phyloP scores from a whole-genome alignment of 805 yeast species.

The Yarrowia sp. region DNA sequence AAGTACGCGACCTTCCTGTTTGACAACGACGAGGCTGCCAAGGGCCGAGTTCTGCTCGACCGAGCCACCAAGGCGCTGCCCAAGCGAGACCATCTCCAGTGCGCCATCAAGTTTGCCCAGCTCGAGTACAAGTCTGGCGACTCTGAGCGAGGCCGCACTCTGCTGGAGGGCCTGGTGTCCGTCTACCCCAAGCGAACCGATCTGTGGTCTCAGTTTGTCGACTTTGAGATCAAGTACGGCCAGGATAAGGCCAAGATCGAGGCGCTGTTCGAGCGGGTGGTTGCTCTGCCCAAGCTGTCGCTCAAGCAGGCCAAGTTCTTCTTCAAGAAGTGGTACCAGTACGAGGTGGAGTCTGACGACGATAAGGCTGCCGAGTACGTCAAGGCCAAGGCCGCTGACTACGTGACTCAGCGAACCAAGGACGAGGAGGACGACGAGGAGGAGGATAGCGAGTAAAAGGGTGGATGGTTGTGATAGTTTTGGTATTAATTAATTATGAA shows the following conservation, averaged over 20 bases:
- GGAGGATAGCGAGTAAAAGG: slow-evolving; percentile 14
- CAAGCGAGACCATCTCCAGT: slow-evolving; percentile 59
- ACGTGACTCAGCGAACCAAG: slow-evolving; percentile 42
- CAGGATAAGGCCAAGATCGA: slow-evolving; percentile 63
- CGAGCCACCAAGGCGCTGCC: slow-evolving; percentile 70
- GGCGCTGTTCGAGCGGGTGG: slow-evolving; percentile 77
- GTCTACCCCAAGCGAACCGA: slow-evolving; percentile 92
- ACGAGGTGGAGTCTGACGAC: slow-evolving; percentile 69
- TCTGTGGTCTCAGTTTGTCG: slow-evolving; percentile 92
- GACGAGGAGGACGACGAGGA: slow-evolving; percentile 13
- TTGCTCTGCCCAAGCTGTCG: slow-evolving; percentile 59
- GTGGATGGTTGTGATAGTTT: slow-evolving; percentile 12
- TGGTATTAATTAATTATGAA: slow-evolving; percentile 19
- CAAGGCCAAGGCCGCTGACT: slow-evolving; percentile 86
- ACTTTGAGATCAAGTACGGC: slow-evolving; percentile 76
- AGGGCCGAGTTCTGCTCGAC: slow-evolving; percentile 69
- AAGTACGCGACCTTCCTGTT: slow-evolving; percentile 74
- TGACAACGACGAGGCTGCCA: slow-evolving; percentile 48
- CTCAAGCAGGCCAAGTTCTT: slow-evolving; percentile 92
- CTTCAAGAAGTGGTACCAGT: slow-evolving; percentile 86
- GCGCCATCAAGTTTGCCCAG: slow-evolving; percentile 84
- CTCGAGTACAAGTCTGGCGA: slow-evolving; percentile 80
- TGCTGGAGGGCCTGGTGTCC: slow-evolving; percentile 86
- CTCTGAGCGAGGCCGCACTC: slow-evolving; percentile 88
- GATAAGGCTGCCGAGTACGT: slow-evolving; percentile 74